Evolutionary conservation across 768 basidiomycete genomes (phyloP), one percentile per base, ranked within the genome.

Genomic region (Lactarius indigo): DNA sequence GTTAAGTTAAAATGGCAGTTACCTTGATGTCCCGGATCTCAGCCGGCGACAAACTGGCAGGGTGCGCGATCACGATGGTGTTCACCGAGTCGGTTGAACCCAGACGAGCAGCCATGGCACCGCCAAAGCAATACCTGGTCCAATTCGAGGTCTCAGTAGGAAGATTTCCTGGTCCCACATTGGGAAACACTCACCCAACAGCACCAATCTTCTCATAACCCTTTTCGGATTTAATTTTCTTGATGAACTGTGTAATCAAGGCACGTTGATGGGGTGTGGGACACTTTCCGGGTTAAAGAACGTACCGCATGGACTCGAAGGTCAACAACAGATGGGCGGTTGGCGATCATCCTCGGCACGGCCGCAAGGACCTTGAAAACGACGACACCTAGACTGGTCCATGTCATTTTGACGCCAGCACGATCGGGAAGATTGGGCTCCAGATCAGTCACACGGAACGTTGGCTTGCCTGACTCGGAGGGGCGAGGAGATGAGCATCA

Each of bases 1-100:
- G 17, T n/a, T 42, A 12, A 47, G 20, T n/a, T 4, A 57, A 18
- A 44, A 8, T 5, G 39, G 65, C 35, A 50, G 72, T 42, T 33
- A 77, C 71, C 63, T 75, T 75, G 65, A 81, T 81, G 6, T 73
- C 76, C 57, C 76, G 76, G 59, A 82, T 76, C 15, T 75, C 72
- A 2, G 74, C 74, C 2, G 71, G 50, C 10, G 69, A 75, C 60
- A 77, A 59, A 44, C 41, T 35, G 3, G 76, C 78, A 3, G 84
- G 83, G 63, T 83, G 83, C 54, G 77, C 75, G 41, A 84, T 73
- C 35, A 80, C 77, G 13, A 79, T 73, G 44, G 74, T 78, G 61
- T 79, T 74, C 58, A 82, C 73, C 17, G 74, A 50, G 33, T 77
- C 75, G 7, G 73, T 72, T 18, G 74, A 56, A 6, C 73, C 76